Base-by-base conservation (phyloP, 805 yeast genomes). In the Ogataea angusta region DNA sequence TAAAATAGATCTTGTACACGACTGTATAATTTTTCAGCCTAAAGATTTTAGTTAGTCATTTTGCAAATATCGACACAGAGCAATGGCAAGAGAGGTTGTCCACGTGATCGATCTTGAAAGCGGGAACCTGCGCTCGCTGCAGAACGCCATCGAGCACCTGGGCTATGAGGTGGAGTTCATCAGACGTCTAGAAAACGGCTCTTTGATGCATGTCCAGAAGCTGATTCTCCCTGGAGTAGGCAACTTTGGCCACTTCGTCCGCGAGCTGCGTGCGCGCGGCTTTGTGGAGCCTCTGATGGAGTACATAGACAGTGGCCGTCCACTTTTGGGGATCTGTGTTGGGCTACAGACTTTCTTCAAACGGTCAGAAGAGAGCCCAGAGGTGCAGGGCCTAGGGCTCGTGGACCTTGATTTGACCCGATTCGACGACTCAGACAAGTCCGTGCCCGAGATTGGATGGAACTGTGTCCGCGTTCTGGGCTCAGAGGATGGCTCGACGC, bases 391-490 rank as follows among this genome's bases (percentile, higher is more conserved):
- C n/a, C 66, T 85, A 30, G 80, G 82, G 0, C 63, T 78, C 15
- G 65, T 85, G 3, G 71, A 70, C 23, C 63, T 76, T 30, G 64
- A 65, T 7, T 67, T 95, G 47, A 62, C 64, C 10, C 82, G 77
- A 54, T 93, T 93, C 57, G 76, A 81, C 51, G 66, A 64, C 10
- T 44, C 70, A 6, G 67, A 65, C 22, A 93, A 93, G 61, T 75
- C 96, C 10, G 99, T 93, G 6, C 99, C 99, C 1, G 90, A 87
- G 52, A 91, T 93, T 48, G 99, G 99, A 14, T 93, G 99, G 99
- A 91, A 89, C 59, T 56, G 61, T 3, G 38, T 49, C 24, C 30
- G 29, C 1, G 48, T 56, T 10, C 44, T 53, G 12, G 52, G 55
- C 0, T 39, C 47, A n/a, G 45, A 51, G 4, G 28, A 32, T 6